phyloP scores from a whole-genome alignment of 2,329 filamentous ascomycete genomes.

The Penicillium sp. region DNA sequence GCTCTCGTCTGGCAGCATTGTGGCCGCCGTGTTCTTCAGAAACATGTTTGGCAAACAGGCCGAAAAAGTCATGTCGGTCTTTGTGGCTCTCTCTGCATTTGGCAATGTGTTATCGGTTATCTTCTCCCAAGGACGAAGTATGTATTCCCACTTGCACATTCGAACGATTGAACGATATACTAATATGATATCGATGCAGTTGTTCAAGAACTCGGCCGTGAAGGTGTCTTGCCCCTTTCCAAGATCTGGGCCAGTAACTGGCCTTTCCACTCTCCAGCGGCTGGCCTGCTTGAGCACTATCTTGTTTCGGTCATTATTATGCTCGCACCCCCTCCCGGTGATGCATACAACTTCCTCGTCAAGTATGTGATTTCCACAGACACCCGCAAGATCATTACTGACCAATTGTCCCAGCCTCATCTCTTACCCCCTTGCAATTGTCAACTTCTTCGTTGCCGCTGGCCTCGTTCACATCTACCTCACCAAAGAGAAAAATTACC shows the following conservation, averaged over 20 bases:
- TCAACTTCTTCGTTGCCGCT: constrained; percentile 53
- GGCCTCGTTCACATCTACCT: constrained; percentile 50
- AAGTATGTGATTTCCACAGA: constrained; percentile 33
- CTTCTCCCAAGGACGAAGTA: constrained; percentile 47
- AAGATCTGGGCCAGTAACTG: constrained; percentile 67
- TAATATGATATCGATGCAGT: constrained; percentile 23
- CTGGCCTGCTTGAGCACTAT: constrained; percentile 62
- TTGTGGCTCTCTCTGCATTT: constrained; percentile 60
- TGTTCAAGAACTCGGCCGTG: constrained; percentile 62
- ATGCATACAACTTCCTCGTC: constrained; percentile 63
- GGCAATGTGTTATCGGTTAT: constrained; percentile 60
- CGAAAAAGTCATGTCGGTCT: constrained; percentile 58
- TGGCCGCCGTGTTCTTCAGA: constrained; percentile 58
- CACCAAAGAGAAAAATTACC: constrained; percentile 37
- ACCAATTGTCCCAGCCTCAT: constrained; percentile 29
- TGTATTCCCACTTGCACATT: constrained; percentile 8
- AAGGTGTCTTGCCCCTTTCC: constrained; percentile 65
- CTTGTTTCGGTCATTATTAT: constrained; percentile 64
- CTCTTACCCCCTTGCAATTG: constrained; percentile 44
- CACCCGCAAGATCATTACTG: background rate
- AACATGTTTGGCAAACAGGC: constrained; percentile 58
- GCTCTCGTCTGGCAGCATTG: constrained; percentile 51
- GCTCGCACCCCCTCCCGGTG: constrained; percentile 63
- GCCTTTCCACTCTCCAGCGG: constrained; percentile 64
- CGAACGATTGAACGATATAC: background rate